Evolutionary conservation across 2,329 filamentous ascomycete species (phyloP).

Genomic region (Chaetothyriales sp.): DNA sequence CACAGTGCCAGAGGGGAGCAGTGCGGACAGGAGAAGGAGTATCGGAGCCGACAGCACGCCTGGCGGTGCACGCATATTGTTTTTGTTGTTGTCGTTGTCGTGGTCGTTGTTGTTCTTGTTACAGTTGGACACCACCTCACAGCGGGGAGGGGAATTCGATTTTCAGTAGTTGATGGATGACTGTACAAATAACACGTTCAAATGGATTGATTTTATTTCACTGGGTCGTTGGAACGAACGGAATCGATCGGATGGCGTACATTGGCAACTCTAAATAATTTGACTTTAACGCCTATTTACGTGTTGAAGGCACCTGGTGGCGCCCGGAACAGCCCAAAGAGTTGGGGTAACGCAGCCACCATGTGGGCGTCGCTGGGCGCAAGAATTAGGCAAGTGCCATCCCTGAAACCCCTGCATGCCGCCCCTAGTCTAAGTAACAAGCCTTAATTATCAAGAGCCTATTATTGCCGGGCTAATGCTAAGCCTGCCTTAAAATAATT

Average conservation of each 20-base stretch:
- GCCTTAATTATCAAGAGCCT: no score
- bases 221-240: no score
- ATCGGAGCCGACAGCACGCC: constrained; percentile 2
- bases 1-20: constrained; percentile 19
- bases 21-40: constrained; percentile 21
- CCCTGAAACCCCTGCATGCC: not conserved
- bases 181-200: not conserved
- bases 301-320: no score
- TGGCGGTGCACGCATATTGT: constrained; percentile 1
- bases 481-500: not conserved
- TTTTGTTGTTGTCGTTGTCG: no score
- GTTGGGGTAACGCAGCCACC: not conserved
- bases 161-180: not conserved
- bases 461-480: not conserved
- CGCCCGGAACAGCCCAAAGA: not conserved
- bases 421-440: no score
- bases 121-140: not conserved
- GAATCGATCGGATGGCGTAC: no score
- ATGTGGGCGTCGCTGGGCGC: not conserved
- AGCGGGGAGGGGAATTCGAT: not conserved
- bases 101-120: no score
- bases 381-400: not conserved
- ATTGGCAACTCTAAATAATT: no score
- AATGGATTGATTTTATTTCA: no score
- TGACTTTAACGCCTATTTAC: no score